These are phyloP conservation scores for Primulina eburnea DNA, from an alignment of 257 asterid genomes.

Conservation along the genomic window DNA sequence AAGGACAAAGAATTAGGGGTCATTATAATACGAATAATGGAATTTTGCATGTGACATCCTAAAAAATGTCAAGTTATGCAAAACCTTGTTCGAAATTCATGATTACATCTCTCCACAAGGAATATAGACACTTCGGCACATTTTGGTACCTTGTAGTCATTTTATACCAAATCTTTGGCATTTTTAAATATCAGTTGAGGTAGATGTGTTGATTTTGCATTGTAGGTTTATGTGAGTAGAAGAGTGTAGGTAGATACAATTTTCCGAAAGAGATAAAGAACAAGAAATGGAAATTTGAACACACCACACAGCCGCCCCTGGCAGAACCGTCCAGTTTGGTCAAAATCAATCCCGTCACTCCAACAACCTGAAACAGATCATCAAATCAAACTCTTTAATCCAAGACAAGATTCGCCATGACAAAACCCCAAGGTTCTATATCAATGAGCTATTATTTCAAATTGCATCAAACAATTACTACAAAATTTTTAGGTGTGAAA, in stretches of 20 bases:
- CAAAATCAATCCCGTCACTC: slow-evolving; percentile 91
- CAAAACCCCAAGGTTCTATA: neutral
- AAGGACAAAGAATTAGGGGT: neutral
- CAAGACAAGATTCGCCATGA: neutral
- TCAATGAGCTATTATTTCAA: neutral
- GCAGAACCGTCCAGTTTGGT: slow-evolving; percentile 97
- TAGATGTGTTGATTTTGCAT: neutral
- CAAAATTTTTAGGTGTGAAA: neutral
- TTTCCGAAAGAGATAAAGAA: neutral
- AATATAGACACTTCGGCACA: neutral
- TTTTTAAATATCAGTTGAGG: neutral
- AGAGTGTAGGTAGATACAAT: neutral
- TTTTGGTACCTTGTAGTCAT: neutral
- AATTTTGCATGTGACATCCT: neutral
- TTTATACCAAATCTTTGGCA: neutral
- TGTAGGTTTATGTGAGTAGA: neutral
- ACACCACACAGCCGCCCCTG: slow-evolving; percentile 99
- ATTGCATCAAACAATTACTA: neutral
- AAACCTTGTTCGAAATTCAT: neutral
- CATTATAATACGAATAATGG: neutral
- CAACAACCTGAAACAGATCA: slow-evolving; percentile 66
- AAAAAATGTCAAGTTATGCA: neutral
- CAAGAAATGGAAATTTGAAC: slow-evolving; percentile 5
- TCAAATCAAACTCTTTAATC: slow-evolving; percentile 16
- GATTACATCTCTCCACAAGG: neutral